Evolutionary conservation across 345 rosid genomes (phyloP).

Genomic region (Camelina hispida): DNA sequence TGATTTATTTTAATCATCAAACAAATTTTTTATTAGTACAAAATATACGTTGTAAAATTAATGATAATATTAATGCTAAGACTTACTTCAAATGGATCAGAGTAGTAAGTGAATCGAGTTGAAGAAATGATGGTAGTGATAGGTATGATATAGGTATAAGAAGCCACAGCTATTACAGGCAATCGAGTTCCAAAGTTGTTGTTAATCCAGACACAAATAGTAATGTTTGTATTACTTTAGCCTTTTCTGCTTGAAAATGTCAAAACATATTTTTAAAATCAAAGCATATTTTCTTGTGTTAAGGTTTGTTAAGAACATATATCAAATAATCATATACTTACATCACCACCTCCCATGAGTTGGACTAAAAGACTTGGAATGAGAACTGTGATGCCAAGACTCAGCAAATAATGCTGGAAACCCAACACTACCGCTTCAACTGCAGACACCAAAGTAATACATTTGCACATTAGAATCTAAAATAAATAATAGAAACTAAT

Average conservation of each 20-base stretch:
- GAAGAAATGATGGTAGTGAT: conserved; percentile 54
- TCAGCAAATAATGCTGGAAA: conserved; percentile 69
- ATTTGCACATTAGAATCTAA: background rate
- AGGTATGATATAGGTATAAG: conserved; percentile 60
- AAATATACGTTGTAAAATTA: background rate
- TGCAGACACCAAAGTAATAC: conserved; percentile 42
- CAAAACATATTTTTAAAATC: background rate
- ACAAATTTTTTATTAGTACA: background rate
- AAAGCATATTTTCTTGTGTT: too few species aligned
- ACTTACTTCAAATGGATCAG: conserved; percentile 59
- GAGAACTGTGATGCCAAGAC: conserved; percentile 66
- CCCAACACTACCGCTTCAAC: conserved; percentile 66
- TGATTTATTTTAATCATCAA: conserved; percentile 1
- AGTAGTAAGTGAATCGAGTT: conserved; percentile 36
- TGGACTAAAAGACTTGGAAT: conserved; percentile 72
- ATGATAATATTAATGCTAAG: background rate
- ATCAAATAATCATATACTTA: conserved; percentile 35
- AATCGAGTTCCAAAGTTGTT: conserved; percentile 74
- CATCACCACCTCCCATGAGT: conserved; percentile 75
- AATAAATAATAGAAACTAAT: background rate
- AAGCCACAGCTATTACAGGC: conserved; percentile 56
- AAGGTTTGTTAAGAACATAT: too few species aligned
- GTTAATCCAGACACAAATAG: conserved; percentile 69
- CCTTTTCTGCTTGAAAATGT: conserved; percentile 59
- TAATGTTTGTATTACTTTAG: conserved; percentile 57